phyloP scores from a whole-genome alignment of 768 basidiomycete species.

The Leccinum disarticulatum region DNA sequence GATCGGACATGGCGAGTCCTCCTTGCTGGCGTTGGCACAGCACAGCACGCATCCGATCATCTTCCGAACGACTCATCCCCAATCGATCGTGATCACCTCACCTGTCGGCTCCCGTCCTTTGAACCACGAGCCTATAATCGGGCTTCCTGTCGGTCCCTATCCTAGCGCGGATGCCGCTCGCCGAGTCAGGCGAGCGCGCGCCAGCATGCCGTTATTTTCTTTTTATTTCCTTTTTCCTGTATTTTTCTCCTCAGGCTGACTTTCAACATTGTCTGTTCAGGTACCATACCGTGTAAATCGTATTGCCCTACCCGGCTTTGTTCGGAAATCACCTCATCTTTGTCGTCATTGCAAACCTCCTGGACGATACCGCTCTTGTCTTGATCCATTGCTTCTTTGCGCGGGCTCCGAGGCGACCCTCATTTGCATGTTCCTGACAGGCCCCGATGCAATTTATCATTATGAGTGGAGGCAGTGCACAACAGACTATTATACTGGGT shows the following conservation, averaged over 20 bases:
- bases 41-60: slow-evolving; percentile 2
- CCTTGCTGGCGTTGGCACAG: not conserved
- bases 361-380: not conserved
- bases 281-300: slow-evolving; percentile 16
- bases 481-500: not conserved
- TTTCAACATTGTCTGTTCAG: slow-evolving; percentile 9
- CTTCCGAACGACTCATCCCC: not conserved
- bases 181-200: slow-evolving; percentile 1
- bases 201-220: slow-evolving; percentile 12
- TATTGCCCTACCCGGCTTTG: slow-evolving; percentile 8
- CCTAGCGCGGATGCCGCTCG: slow-evolving; percentile 4
- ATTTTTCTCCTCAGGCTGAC: slow-evolving; percentile 4
- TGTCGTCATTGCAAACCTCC: not conserved
- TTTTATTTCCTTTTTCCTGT: not conserved
- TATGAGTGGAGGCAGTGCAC: slow-evolving; percentile 14
- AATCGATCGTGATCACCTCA: slow-evolving; percentile 8
- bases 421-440: slow-evolving; percentile 24
- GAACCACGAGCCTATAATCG: slow-evolving; percentile 1
- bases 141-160: not conserved
- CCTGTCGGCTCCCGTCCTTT: slow-evolving; percentile 1
- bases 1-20: not conserved
- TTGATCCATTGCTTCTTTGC: slow-evolving; percentile 16
- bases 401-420: slow-evolving; percentile 34
- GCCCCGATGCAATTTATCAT: slow-evolving; percentile 26
- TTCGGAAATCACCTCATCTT: slow-evolving; percentile 26